Evolutionary conservation across 345 rosid genomes (phyloP), one percentile per base, ranked within the genome.

Genomic region (Psidium guajava): DNA sequence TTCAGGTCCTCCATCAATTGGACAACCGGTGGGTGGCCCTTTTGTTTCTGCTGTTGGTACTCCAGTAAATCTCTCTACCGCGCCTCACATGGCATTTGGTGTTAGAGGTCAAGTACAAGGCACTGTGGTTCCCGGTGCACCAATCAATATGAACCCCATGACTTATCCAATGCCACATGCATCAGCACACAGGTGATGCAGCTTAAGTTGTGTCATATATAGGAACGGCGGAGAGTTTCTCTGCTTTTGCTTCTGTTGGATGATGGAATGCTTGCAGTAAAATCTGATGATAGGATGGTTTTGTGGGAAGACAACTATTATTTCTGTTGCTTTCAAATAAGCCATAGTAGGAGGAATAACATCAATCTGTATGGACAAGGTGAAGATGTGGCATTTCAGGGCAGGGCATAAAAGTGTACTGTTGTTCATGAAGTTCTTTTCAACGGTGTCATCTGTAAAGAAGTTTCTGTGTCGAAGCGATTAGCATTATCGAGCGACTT

Each of bases 11-110:
- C 73, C 86, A 24, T 75, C 86, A 27, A 75, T 86, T 25, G 86
- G 86, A 47, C 85, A 83, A 28, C 82, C 87, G 2, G 74, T 86
- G 69, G 83, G 54, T 8, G 77, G 77, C 11, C 86, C 86, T 15
- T 47, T 85, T 49, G 55, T 81, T 58, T 81, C 86, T 54, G 84
- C 88, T 25, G 83, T 87, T 24, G 88, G 88, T 11, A 87, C 88
- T 25, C 86, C 88, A 9, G 86, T 87, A 52, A 86, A 86, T 61
- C 85, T 82, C 49, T 82, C 87, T 2, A 28, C 83, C 21, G 32
- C 82, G 1, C 57, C 56, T 1, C 56, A 51, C 85, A 47, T 61
- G 81, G 85, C 85, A 8, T 82, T n/a, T 27, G 83, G 83, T 53
- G 57, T 82, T n/a, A 52, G 57, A 52, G 83, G 57, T 51, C 83